Evolutionary conservation across 192 early-diverging fungal species (phyloP), one percentile per base, ranked within the genome.

Genomic region (Linderina pennispora): DNA sequence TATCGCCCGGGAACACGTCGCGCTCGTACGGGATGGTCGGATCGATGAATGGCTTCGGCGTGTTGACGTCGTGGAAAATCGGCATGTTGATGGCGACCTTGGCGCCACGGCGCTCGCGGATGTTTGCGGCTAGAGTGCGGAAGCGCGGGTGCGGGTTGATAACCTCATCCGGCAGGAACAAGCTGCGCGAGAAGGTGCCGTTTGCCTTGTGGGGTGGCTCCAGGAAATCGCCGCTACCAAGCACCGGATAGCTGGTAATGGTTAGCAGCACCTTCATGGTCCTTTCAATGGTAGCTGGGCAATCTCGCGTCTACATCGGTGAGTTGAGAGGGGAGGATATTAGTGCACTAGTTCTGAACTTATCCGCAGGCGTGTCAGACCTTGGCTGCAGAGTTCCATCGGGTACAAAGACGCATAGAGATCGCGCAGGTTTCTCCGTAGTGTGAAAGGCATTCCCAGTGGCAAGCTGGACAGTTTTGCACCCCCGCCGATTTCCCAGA

Each of bases 41-140:
- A 53, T 84, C 76, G 59, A 87, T 69, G 60, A 94, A 99, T 16
- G 94, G 96, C 18, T 70, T 73, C 15, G 93, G 89, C 8, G 96
- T 99, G 50, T 91, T 83, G 10, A 35, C 65, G 54, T 99, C 96
- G 52, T 87, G 87, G 75, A 89, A 97, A 4, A 99, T 85, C 2
- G 96, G 94, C 75, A 94, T 77, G 53, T 99, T 97, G 70, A 99
- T 99, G 20, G 81, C 75, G 5, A 99, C 94, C 71, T 99, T 99
- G 21, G 86, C 69, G 21, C 87, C 92, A 14, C 96, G 86, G 24
- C 96, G 88, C 57, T 84, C 68, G 34, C 92, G 83, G 55, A 99
- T 99, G 65, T 99, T 99, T 23, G 80, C 81, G 0, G 94, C 90
- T 39, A 99, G 80, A 14, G 94, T 96, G 55, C 73, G 75, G 74